These are phyloP conservation scores for Diaporthe nobilis DNA, from an alignment of 2,329 filamentous ascomycete species.

Conservation along the genomic window DNA sequence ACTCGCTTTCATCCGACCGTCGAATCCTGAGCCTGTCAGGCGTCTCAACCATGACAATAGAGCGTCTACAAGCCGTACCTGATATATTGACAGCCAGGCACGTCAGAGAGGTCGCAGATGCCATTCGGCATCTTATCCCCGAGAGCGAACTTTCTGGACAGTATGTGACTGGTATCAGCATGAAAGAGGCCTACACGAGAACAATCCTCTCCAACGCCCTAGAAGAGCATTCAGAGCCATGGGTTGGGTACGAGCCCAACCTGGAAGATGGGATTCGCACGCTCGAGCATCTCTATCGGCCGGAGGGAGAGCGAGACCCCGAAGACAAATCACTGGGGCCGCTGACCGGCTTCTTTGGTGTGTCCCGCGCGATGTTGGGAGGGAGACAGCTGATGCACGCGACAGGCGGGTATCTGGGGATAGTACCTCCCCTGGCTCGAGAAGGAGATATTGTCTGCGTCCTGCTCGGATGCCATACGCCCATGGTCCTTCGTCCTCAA, in stretches of 20 bases:
- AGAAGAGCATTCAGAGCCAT: not conserved
- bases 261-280: not conserved
- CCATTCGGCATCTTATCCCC: not conserved
- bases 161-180: conserved; percentile 8
- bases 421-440: not conserved
- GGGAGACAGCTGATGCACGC: conserved; percentile 10
- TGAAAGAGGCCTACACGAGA: conserved; percentile 2
- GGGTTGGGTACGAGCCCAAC: not conserved
- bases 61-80: not conserved
- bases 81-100: not conserved
- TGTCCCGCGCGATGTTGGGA: not conserved
- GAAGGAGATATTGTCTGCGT: conserved; percentile 2
- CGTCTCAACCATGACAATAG: not conserved
- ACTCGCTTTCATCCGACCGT: not conserved
- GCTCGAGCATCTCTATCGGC: not conserved
- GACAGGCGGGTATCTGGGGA: not conserved
- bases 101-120: not conserved
- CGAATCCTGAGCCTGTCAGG: not conserved
- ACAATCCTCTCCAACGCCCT: not conserved
- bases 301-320: not conserved
- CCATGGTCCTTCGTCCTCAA: not conserved
- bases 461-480: conserved; percentile 1
- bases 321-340: not conserved
- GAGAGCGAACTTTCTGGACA: not conserved
- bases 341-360: not conserved